Conservation (phyloP, 2,329 filamentous ascomycete genomes). For the Elsinoe ampelina region DNA sequence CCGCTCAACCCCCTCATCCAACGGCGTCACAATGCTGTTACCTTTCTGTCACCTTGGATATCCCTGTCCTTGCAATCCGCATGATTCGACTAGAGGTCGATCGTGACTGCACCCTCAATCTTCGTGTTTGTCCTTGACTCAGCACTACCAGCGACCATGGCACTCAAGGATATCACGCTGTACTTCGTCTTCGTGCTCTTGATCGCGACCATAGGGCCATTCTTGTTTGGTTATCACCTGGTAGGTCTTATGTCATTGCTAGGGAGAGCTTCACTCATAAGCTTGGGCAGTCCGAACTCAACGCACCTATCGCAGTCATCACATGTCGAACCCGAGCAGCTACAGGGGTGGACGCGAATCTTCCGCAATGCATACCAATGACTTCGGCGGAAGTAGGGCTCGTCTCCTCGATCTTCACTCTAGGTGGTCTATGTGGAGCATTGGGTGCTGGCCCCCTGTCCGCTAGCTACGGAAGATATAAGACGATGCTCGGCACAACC, state of each 20-base stretch:
- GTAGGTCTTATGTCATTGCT: slow-evolving; percentile 40
- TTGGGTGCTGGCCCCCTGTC: slow-evolving; percentile 71
- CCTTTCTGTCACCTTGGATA: too few species aligned
- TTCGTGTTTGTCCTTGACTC: too few species aligned
- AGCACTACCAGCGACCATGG: background rate
- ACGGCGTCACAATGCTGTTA: too few species aligned
- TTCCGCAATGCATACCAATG: slow-evolving; percentile 84
- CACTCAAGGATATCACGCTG: slow-evolving; percentile 49
- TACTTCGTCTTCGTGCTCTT: slow-evolving; percentile 71
- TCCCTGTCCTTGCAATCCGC: too few species aligned
- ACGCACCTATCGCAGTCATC: slow-evolving; percentile 88
- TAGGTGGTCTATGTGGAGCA: slow-evolving; percentile 79
- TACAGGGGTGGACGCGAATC: slow-evolving; percentile 17
- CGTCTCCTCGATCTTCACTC: slow-evolving; percentile 81
- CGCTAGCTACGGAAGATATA: slow-evolving; percentile 63
- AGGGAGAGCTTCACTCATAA: slow-evolving; percentile 13
- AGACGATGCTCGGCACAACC: slow-evolving; percentile 68
- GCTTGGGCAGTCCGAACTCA: slow-evolving; percentile 67
- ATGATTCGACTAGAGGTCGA: too few species aligned
- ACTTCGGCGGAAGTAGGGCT: slow-evolving; percentile 69
- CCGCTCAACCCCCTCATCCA: too few species aligned
- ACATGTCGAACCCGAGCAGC: slow-evolving; percentile 61
- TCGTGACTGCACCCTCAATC: too few species aligned
- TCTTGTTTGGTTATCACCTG: slow-evolving; percentile 92
- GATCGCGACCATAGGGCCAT: slow-evolving; percentile 71